phyloP scores from a whole-genome alignment of 257 asterid genomes.

The Capsicum rhomboideum region DNA sequence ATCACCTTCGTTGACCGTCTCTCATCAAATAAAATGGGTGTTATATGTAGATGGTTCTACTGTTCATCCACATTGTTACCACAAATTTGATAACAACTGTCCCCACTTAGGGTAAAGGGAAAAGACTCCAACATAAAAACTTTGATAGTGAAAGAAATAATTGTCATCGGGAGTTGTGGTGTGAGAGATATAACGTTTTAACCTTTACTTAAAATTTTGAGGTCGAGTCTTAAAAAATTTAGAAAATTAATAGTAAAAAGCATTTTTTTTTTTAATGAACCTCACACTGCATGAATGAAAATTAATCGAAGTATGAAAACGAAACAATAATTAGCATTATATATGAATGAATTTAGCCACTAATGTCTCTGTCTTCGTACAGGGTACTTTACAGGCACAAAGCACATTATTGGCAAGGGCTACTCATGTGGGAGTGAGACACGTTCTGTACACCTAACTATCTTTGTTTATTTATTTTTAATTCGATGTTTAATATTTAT shows the following conservation, averaged over 20 bases:
- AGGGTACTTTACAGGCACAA: too few relatives aligned
- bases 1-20: neutral
- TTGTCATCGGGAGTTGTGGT: too few relatives aligned
- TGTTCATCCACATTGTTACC: neutral
- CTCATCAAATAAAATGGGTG: neutral
- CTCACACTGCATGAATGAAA: neutral
- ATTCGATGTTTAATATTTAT: too few relatives aligned
- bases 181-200: too few relatives aligned
- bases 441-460: too few relatives aligned
- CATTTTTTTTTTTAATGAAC: neutral
- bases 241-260: neutral
- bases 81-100: neutral
- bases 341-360: too few relatives aligned
- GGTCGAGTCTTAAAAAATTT: neutral
- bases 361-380: too few relatives aligned
- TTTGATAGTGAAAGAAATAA: neutral
- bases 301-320: neutral
- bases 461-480: too few relatives aligned
- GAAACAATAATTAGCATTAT: neutral
- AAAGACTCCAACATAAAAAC: neutral
- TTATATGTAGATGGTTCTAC: neutral
- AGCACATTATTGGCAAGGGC: too few relatives aligned
- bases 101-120: neutral
- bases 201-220: neutral
- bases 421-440: too few relatives aligned